Percentiles rank a stretch among this genome's conserved stretches.
phyloP scores from a whole-genome alignment of 2,329 filamentous ascomycete species.

The Fusarium sp. region DNA sequence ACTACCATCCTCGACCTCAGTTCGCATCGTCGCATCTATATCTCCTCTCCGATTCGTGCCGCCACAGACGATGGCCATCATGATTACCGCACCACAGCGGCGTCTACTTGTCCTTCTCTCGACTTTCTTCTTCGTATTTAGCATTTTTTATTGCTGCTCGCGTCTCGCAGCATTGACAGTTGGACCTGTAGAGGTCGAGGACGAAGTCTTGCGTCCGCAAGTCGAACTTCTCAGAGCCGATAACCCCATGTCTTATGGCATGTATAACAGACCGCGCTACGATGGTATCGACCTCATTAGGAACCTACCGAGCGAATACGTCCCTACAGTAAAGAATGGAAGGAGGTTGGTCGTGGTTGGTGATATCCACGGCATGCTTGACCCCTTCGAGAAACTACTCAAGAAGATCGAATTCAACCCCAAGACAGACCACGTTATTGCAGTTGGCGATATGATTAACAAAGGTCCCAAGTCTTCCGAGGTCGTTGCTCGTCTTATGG shows the following conservation, averaged over 20 bases:
- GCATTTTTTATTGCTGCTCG: slow-evolving; percentile 48
- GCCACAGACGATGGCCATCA: slow-evolving; percentile 28
- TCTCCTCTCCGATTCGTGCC: slow-evolving; percentile 6
- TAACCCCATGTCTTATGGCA: slow-evolving; percentile 54
- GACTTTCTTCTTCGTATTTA: slow-evolving; percentile 48
- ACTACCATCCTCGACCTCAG: not conserved
- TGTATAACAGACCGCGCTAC: slow-evolving; percentile 51
- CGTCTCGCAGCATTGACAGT: slow-evolving; percentile 45
- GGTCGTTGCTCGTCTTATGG: slow-evolving; percentile 79
- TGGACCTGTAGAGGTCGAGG: slow-evolving; percentile 8
- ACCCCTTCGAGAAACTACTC: slow-evolving; percentile 73
- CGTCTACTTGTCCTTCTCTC: slow-evolving; percentile 46
- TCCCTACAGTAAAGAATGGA: slow-evolving; percentile 50
- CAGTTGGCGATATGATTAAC: slow-evolving; percentile 82
- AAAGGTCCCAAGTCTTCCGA: slow-evolving; percentile 87
- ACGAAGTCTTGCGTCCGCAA: slow-evolving; percentile 6
- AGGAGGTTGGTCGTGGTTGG: slow-evolving; percentile 83
- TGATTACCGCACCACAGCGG: slow-evolving; percentile 42
- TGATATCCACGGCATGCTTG: slow-evolving; percentile 90
- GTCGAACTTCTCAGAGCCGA: slow-evolving; percentile 44
- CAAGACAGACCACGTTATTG: slow-evolving; percentile 74
- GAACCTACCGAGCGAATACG: slow-evolving; percentile 43
- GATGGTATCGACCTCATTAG: slow-evolving; percentile 46
- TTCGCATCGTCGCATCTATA: not conserved
- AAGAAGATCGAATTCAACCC: slow-evolving; percentile 70